phyloP scores from a whole-genome alignment of 805 yeast genomes.

The Pichia scutulata region DNA sequence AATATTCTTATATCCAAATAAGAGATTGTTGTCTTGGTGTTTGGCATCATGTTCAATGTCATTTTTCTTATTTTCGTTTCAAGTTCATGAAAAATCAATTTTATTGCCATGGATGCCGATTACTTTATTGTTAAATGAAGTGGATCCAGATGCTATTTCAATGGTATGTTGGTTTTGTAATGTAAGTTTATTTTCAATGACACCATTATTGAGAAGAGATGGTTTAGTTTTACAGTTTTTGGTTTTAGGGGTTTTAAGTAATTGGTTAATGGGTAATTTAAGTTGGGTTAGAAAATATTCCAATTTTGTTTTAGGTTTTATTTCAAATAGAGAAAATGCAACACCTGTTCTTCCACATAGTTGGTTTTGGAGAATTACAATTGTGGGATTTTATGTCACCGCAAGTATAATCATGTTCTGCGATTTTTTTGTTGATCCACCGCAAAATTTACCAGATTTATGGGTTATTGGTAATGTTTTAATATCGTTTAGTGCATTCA shows the following conservation, averaged over 20 bases:
- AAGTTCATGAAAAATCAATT: conserved; percentile 92
- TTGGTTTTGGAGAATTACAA: conserved; percentile 42
- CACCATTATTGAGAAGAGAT: conserved; percentile 79
- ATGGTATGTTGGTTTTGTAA: conserved; percentile 84
- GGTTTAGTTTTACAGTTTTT: conserved; percentile 65
- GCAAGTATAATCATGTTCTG: conserved; percentile 44
- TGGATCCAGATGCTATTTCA: conserved; percentile 54
- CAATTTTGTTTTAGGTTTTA: conserved; percentile 16
- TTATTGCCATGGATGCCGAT: conserved; percentile 83
- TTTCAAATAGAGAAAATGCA: conserved; percentile 22
- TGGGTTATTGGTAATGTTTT: conserved; percentile 75
- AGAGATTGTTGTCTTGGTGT: conserved; percentile 56
- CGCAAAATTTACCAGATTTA: conserved; percentile 65
- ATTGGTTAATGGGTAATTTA: conserved; percentile 71
- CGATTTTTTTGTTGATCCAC: conserved; percentile 47
- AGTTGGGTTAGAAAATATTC: conserved; percentile 41
- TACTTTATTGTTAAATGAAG: conserved; percentile 52
- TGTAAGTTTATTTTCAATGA: conserved; percentile 75
- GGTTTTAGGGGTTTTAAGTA: conserved; percentile 53
- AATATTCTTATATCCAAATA: conserved; percentile 44
- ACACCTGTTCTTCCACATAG: conserved; percentile 39
- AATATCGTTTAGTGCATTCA: conserved; percentile 69
- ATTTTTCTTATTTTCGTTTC: conserved; percentile 85
- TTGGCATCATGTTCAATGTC: conserved; percentile 80
- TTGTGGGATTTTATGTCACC: conserved; percentile 44